Base-by-base conservation (phyloP, 2,329 filamentous ascomycete species). In the Trichoderma koningii region DNA sequence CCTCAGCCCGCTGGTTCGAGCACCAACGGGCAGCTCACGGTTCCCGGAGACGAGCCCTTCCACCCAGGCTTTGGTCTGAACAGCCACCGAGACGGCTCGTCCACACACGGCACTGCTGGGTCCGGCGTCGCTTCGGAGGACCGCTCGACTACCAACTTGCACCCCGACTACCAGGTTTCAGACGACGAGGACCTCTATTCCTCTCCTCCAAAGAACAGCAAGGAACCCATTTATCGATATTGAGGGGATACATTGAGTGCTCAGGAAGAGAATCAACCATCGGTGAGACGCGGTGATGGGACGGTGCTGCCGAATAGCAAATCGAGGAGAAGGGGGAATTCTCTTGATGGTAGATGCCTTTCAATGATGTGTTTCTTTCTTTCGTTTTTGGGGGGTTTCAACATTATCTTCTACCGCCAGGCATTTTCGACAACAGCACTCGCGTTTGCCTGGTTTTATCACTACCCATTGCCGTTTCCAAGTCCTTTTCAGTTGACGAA, bases 171-270 rank as follows among this genome's bases (percentile, higher is more conserved):
- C 15, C 72, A 76, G n/a, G 71, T 71, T 30, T 74, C 71, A 3
- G 73, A 76, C 44, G 74, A 76, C 42, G 77, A 79, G 41, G 77
- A 80, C 55, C 70, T 80, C 47, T 81, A 82, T 63, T 76, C 78
- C 50, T 72, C 76, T n/a, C 71, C 73, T 17, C 71, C 74, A 21
- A 79, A 76, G 69, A 53, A 48, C 17, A 74, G 70, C 63, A 79
- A 79, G 66, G 73, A 77, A 51, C 75, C 77, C 21, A 65, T 73
- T 47, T 75, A 76, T 64, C 74, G 75, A 50, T 77, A 78, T 63
- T 77, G 41, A 45, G 2, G 9, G 23, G 26, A 10, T 10, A 14
- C 7, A n/a, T 26, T 19, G 45, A 34, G 15, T 7, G 26, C 10
- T 34, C 14, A 23, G 6, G 34, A 41, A 9, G 9, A 17, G 14